Evolutionary conservation across 1,284 basidiomycete genomes (phyloP).

Genomic region (Tremellales sp.): DNA sequence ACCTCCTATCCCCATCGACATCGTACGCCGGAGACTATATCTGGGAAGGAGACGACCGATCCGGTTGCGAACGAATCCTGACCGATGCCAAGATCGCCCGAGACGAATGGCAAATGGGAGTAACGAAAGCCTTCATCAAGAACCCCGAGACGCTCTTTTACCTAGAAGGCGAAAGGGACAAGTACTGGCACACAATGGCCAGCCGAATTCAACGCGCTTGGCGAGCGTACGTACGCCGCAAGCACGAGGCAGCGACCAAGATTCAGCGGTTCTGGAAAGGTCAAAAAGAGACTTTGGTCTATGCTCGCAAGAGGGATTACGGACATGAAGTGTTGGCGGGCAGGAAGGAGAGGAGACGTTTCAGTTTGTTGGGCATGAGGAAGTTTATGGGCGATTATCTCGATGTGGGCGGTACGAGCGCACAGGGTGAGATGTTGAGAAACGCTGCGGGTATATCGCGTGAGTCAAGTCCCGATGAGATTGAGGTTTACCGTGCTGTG

Average conservation of each 20-base stretch:
- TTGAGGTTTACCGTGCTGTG: slow-evolving; percentile 4
- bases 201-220: slow-evolving; percentile 92
- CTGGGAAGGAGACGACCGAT: slow-evolving; percentile 85
- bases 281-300: slow-evolving; percentile 89
- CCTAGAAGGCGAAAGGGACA: slow-evolving; percentile 95
- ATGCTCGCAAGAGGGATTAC: slow-evolving; percentile 84
- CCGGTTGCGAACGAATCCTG: slow-evolving; percentile 89
- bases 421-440: slow-evolving; percentile 74
- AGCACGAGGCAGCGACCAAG: slow-evolving; percentile 87
- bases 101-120: slow-evolving; percentile 99
- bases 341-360: slow-evolving; percentile 89
- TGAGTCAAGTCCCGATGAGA: slow-evolving; percentile 48
- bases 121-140: slow-evolving; percentile 99
- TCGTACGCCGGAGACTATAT: slow-evolving; percentile 99
- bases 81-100: slow-evolving; percentile 91
- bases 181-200: slow-evolving; percentile 99
- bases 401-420: slow-evolving; percentile 75
- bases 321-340: slow-evolving; percentile 88
- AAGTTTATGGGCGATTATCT: slow-evolving; percentile 97
- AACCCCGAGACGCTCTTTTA: slow-evolving; percentile 99
- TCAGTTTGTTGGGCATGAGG: slow-evolving; percentile 88
- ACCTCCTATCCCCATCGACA: slow-evolving; percentile 87
- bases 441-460: slow-evolving; percentile 69
- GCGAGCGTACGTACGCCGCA: slow-evolving; percentile 92
- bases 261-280: slow-evolving; percentile 99